Evolutionary conservation across 2,329 filamentous ascomycete species (phyloP).

Genomic region (Fusarium liriodendri): DNA sequence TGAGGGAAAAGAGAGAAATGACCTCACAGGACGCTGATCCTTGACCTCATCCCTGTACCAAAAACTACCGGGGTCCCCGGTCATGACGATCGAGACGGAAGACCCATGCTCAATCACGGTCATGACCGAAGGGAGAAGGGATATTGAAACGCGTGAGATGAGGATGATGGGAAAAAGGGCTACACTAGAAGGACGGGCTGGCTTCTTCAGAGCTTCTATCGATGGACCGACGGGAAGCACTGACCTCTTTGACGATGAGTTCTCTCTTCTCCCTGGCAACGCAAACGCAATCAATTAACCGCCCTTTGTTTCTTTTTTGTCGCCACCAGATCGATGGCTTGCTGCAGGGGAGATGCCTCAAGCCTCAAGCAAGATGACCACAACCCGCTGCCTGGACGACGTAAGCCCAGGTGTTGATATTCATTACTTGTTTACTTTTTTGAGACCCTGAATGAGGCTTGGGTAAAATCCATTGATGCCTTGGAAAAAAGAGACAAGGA

Average conservation of each 20-base stretch:
- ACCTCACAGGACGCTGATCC: conserved; percentile 36
- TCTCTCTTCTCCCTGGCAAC: background rate
- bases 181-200: conserved; percentile 23
- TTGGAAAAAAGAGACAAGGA: conserved; percentile 22
- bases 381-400: conserved; percentile 18
- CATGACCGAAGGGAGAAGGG: conserved; percentile 32
- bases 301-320: background rate
- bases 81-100: conserved; percentile 14
- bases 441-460: background rate
- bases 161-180: background rate
- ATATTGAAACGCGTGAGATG: conserved; percentile 14
- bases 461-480: background rate
- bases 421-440: conserved; percentile 12
- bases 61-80: conserved; percentile 28
- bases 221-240: conserved; percentile 10
- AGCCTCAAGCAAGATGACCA: conserved; percentile 6
- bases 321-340: background rate
- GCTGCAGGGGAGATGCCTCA: conserved; percentile 21
- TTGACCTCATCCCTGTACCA: background rate
- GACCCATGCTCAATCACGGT: conserved; percentile 32
- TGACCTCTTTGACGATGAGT: background rate
- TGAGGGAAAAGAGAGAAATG: conserved; percentile 15
- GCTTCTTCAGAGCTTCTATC: conserved; percentile 27
- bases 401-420: conserved; percentile 2
- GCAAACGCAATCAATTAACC: background rate